Base-by-base conservation (phyloP, 2,329 filamentous ascomycete genomes). In the Lachnellula occidentalis region DNA sequence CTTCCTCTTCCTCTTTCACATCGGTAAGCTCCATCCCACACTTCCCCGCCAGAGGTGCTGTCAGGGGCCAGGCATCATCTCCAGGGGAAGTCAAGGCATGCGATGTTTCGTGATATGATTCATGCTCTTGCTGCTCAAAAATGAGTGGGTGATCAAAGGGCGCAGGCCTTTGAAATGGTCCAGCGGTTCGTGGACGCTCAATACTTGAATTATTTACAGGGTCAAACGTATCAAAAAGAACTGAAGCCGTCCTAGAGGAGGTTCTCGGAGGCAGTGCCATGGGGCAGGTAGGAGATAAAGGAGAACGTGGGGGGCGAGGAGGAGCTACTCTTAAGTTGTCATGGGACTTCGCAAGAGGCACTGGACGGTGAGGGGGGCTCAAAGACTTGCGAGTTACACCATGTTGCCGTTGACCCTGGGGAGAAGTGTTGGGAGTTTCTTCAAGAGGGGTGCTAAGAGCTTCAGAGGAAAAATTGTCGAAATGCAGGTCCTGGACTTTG, bases 1-100 rank as follows among this genome's bases (percentile, higher is more conserved):
- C 73, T 59, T 85, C 82, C 34, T 86, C 82, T 62, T 86, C 82
- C 64, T 86, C 82, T 1, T 82, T 80, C 4, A 86, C 82, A 61
- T 84, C 78, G 5, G 81, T 74, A 17, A 86, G 70, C 19, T 75
- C 70, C 12, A 65, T 54, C 5, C 50, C 56, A 55, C 64, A 64
- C 27, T 47, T 60, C 14, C 62, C 64, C 36, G 49, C 39, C 7
- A 58, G 53, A 5, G 63, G 60, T 24, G 58, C 49, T 7, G 60
- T 69, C 49, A 82, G 64, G 1, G 75, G 75, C 75, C 75, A 77
- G 8, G 74, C 72, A 15, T 69, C 69, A 36, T 76, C 72, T 47
- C 73, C 70, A 66, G 72, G 63, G 21, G 73, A 74, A 21, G 74
- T 73, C 37, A 76, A 65, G 22, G 75, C 73, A 60, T 75, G 74